A percentile compares a stretch with the other conserved stretches of the same genome.
Evolutionary conservation across 1,139 yeast species (phyloP).

Genomic region (Debaryomycetaceae sp.): DNA sequence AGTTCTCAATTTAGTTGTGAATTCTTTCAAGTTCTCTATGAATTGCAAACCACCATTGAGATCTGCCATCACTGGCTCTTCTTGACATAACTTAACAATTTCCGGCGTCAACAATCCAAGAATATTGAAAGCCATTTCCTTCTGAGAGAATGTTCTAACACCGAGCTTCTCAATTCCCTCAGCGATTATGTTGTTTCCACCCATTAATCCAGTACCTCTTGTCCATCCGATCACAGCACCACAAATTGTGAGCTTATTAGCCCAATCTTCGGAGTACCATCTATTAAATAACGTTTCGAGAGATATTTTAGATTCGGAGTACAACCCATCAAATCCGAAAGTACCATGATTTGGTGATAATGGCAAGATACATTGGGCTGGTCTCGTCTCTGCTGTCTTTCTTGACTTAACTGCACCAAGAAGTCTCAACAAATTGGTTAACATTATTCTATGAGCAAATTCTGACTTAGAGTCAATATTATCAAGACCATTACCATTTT

Average conservation of each 20-base stretch:
- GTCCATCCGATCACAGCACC: conserved; percentile 99
- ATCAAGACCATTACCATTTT: conserved; percentile 94
- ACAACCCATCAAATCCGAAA: conserved; percentile 95
- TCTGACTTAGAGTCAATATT: conserved; percentile 92
- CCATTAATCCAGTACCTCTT: conserved; percentile 98
- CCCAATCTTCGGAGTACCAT: conserved; percentile 99
- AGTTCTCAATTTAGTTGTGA: conserved; percentile 75
- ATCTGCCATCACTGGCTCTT: conserved; percentile 94
- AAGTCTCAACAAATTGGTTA: conserved; percentile 88
- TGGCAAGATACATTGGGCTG: conserved; percentile 96
- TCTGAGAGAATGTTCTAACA: conserved; percentile 96
- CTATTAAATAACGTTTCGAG: conserved; percentile 96
- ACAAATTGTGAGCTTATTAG: conserved; percentile 86
- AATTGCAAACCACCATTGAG: conserved; percentile 98
- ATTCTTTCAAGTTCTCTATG: conserved; percentile 86
- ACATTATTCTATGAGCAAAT: conserved; percentile 97
- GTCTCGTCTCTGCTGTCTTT: conserved; percentile 90
- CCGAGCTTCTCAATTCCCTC: conserved; percentile 96
- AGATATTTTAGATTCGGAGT: conserved; percentile 94
- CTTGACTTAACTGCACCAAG: conserved; percentile 86
- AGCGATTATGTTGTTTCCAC: conserved; percentile 94
- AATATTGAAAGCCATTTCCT: conserved; percentile 98
- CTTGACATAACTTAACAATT: conserved; percentile 83
- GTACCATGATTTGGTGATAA: conserved; percentile 98
- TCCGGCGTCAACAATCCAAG: conserved; percentile 90